Percentiles rank a stretch among this genome's conserved stretches.
These are phyloP conservation scores for Xylaria intraflava DNA, from an alignment of 495 filamentous ascomycete species.

Conservation along the genomic window DNA sequence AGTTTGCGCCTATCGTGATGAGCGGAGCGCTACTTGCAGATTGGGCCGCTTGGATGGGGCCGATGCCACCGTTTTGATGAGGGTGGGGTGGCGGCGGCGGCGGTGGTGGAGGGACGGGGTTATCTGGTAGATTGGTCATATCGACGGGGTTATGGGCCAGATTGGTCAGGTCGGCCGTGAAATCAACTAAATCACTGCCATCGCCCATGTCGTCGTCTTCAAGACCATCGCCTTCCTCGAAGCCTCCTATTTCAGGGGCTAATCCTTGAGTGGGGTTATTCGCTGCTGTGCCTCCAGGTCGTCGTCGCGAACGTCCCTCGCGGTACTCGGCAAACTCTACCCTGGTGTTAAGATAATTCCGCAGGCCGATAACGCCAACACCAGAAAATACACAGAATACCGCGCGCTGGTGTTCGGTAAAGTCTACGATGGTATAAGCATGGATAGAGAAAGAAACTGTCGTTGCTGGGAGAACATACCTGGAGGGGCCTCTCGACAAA, in stretches of 20 bases:
- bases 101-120: slow-evolving; percentile 12
- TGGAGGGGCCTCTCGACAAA: slow-evolving; percentile 78
- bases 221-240: slow-evolving; percentile 33
- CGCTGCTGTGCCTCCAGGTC: slow-evolving; percentile 1
- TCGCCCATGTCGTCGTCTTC: slow-evolving; percentile 42
- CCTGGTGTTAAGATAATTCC: slow-evolving; percentile 63
- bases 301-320: slow-evolving; percentile 3
- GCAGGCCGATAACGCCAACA: slow-evolving; percentile 68
- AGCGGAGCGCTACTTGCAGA: not conserved
- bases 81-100: slow-evolving; percentile 11
- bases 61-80: slow-evolving; percentile 1
- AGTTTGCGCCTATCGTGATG: not conserved
- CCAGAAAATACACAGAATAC: slow-evolving; percentile 98
- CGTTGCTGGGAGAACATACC: slow-evolving; percentile 36
- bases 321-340: slow-evolving; percentile 24
- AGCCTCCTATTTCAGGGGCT: slow-evolving; percentile 22
- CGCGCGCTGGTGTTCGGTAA: slow-evolving; percentile 87
- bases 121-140: slow-evolving; percentile 8
- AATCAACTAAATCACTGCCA: slow-evolving; percentile 36
- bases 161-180: slow-evolving; percentile 9
- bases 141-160: slow-evolving; percentile 5
- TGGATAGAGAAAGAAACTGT: slow-evolving; percentile 21
- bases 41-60: not conserved
- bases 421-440: slow-evolving; percentile 53
- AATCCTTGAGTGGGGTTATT: slow-evolving; percentile 7